Conservation (phyloP, 768 basidiomycete genomes). For the Tubosaeta sp. region DNA sequence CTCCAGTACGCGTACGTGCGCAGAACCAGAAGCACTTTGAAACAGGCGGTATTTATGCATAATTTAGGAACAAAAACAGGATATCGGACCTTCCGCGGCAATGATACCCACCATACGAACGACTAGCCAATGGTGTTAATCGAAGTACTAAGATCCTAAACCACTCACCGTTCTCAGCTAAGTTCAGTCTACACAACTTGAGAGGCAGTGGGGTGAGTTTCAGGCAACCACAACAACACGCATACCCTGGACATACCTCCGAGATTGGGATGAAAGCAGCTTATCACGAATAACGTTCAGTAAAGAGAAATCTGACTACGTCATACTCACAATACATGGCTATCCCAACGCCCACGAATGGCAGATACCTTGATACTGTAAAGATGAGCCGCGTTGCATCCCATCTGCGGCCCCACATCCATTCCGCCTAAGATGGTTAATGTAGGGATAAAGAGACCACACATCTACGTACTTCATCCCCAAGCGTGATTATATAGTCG, state of each 20-base stretch:
- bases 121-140: slow-evolving; percentile 1
- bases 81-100: slow-evolving; percentile 7
- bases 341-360: slow-evolving; percentile 11
- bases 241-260: background rate
- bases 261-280: slow-evolving; percentile 5
- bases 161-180: slow-evolving; percentile 10
- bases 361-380: slow-evolving; percentile 18
- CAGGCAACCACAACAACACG: background rate
- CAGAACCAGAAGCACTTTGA: slow-evolving; percentile 13
- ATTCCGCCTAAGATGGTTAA: slow-evolving; percentile 10
- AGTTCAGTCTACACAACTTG: background rate
- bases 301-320: background rate
- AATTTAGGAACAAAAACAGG: background rate
- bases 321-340: slow-evolving; percentile 10
- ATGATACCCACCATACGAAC: slow-evolving; percentile 6
- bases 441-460: background rate
- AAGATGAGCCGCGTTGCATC: slow-evolving; percentile 13
- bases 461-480: slow-evolving; percentile 5
- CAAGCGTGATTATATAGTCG: slow-evolving; percentile 11
- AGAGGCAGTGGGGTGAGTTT: background rate
- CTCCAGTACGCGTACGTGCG: slow-evolving; percentile 22
- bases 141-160: background rate
- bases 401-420: slow-evolving; percentile 19
- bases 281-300: background rate
- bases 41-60: background rate